Evolutionary conservation across 2,329 filamentous ascomycete species (phyloP).

Genomic region (Aureobasidium subglaciale): DNA sequence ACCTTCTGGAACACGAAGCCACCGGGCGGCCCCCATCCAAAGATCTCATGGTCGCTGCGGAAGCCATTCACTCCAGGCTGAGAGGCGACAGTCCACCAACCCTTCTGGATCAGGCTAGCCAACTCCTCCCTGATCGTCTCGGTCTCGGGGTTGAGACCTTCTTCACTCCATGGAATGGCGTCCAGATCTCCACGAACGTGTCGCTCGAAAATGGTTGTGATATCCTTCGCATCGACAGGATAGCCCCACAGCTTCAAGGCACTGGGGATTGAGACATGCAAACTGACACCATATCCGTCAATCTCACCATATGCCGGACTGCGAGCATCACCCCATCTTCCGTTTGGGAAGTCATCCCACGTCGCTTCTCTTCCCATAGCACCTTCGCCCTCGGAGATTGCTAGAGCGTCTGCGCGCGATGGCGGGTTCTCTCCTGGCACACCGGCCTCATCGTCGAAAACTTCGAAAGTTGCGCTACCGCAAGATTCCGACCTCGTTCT

Average conservation of each 20-base stretch:
- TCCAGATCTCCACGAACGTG: slow-evolving; percentile 73
- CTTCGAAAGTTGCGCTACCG: slow-evolving; percentile 49
- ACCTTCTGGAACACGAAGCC: slow-evolving; percentile 94
- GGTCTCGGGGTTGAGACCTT: slow-evolving; percentile 77
- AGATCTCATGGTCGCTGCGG: slow-evolving; percentile 66
- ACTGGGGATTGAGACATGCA: slow-evolving; percentile 81
- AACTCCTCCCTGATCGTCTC: slow-evolving; percentile 71
- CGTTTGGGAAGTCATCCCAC: slow-evolving; percentile 98
- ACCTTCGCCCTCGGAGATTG: slow-evolving; percentile 90
- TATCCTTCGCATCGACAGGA: slow-evolving; percentile 62
- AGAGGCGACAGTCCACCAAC: slow-evolving; percentile 95
- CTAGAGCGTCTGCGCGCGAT: slow-evolving; percentile 69
- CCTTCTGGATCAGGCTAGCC: slow-evolving; percentile 66
- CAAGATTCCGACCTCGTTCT: slow-evolving; percentile 49
- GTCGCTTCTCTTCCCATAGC: slow-evolving; percentile 86
- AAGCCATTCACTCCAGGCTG: slow-evolving; percentile 90
- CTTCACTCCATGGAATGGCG: slow-evolving; percentile 90
- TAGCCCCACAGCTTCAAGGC: slow-evolving; percentile 81
- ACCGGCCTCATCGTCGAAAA: slow-evolving; percentile 68
- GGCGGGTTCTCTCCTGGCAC: slow-evolving; percentile 59
- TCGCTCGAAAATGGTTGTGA: slow-evolving; percentile 70
- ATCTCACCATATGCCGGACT: slow-evolving; percentile 95
- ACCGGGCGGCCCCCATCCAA: slow-evolving; percentile 87
- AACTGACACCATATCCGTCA: slow-evolving; percentile 92
- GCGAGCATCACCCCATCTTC: slow-evolving; percentile 85